Evolutionary conservation across 305 asterid species (phyloP).

Genomic region (Fraxinus xanthoxyloides): DNA sequence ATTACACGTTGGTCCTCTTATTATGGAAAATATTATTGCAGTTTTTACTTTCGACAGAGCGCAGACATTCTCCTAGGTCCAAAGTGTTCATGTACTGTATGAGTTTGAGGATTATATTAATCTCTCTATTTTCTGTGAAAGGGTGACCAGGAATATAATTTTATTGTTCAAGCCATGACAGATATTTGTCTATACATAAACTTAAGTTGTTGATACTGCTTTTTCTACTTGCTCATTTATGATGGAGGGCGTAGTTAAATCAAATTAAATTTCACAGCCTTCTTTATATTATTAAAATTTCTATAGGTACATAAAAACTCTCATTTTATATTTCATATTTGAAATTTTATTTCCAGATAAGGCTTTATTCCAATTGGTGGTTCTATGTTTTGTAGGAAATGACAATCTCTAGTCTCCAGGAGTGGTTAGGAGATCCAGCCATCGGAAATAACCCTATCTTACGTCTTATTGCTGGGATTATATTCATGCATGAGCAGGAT

Average conservation of each 20-base stretch:
- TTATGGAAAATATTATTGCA: not conserved
- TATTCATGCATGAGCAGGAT: slow-evolving; percentile 87
- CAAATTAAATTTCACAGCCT: not conserved
- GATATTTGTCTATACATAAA: not conserved
- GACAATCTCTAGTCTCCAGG: slow-evolving; percentile 65
- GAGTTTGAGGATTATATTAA: not conserved
- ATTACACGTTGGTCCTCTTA: not conserved
- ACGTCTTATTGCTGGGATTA: slow-evolving; percentile 79
- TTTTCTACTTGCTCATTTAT: not conserved
- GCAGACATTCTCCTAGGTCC: not conserved
- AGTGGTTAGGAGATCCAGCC: slow-evolving; percentile 87
- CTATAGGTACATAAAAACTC: not conserved
- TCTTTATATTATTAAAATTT: not conserved
- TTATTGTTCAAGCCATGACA: not conserved
- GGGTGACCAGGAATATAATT: not conserved
- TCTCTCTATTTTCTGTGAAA: not conserved
- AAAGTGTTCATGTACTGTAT: not conserved
- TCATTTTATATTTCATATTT: not conserved
- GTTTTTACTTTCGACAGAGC: not conserved
- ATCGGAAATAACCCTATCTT: slow-evolving; percentile 78
- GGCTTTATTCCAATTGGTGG: slow-evolving; percentile 12
- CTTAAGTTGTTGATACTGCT: not conserved
- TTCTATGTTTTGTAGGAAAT: slow-evolving; percentile 52
- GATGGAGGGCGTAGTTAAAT: not conserved
- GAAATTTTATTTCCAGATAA: slow-evolving; percentile 13